phyloP scores from a whole-genome alignment of 2,329 filamentous ascomycete species.

The Pyrenophora teres region DNA sequence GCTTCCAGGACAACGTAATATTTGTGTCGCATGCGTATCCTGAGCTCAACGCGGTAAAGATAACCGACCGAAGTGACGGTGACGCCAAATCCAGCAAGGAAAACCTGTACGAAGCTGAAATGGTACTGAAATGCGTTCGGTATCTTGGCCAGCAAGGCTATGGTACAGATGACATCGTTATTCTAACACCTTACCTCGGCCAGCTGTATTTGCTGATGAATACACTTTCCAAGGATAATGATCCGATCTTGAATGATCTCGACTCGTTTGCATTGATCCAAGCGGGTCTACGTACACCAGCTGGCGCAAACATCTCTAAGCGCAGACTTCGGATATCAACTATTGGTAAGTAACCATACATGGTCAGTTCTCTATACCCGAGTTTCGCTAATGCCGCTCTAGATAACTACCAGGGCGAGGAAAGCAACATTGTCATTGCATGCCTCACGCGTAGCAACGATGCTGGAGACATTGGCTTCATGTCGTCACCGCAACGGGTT shows the following conservation, averaged over 20 bases:
- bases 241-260: slow-evolving; percentile 70
- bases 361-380: no score
- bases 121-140: slow-evolving; percentile 67
- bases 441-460: slow-evolving; percentile 71
- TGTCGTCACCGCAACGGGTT: slow-evolving; percentile 66
- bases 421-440: slow-evolving; percentile 72
- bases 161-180: slow-evolving; percentile 65
- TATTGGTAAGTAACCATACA: slow-evolving; percentile 59
- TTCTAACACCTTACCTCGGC: slow-evolving; percentile 74
- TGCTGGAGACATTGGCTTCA: slow-evolving; percentile 70
- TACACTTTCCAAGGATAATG: slow-evolving; percentile 60
- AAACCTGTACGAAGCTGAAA: slow-evolving; percentile 68
- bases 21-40: slow-evolving; percentile 67
- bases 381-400: not conserved
- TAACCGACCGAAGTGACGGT: slow-evolving; percentile 59
- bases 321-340: slow-evolving; percentile 66
- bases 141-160: slow-evolving; percentile 76
- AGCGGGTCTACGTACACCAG: slow-evolving; percentile 64
- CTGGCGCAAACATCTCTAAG: slow-evolving; percentile 58
- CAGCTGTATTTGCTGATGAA: slow-evolving; percentile 65
- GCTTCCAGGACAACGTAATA: slow-evolving; percentile 63
- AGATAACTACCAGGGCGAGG: slow-evolving; percentile 82
- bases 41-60: slow-evolving; percentile 54
- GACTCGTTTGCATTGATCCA: slow-evolving; percentile 66
- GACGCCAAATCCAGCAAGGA: slow-evolving; percentile 60